These are phyloP conservation scores for Botrytis hyacinthi DNA, from an alignment of 2,329 filamentous ascomycete species.

Conservation along the genomic window DNA sequence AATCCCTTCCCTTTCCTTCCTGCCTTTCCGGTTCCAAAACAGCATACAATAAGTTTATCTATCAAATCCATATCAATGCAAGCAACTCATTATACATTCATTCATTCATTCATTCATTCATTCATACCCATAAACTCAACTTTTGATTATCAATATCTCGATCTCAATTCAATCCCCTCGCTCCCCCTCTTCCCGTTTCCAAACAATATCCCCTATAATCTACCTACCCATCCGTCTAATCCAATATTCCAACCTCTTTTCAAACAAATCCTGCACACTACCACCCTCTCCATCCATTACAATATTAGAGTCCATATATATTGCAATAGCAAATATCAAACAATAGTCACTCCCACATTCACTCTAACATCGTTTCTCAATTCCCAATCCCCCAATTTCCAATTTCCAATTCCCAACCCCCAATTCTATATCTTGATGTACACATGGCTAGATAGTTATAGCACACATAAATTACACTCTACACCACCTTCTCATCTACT, in stretches of 20 bases:
- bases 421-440: background rate
- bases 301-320: background rate
- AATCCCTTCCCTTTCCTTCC: background rate
- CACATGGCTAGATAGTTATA: no score
- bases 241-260: background rate
- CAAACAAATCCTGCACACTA: rapidly evolving
- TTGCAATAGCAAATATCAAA: background rate
- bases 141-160: background rate
- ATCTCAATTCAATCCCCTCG: background rate
- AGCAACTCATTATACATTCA: background rate
- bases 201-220: background rate
- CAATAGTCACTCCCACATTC: no score
- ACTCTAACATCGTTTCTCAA: no score
- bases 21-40: background rate
- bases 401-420: no score
- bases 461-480: no score
- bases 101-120: no score
- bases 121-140: background rate
- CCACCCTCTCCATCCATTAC: background rate
- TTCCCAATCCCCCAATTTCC: no score
- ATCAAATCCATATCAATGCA: background rate
- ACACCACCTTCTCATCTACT: no score
- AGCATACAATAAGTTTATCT: background rate
- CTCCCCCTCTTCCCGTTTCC: background rate
- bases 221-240: background rate